Evolutionary conservation across 2,329 filamentous ascomycete genomes (phyloP).

Genomic region (Aspergillus brunneoviolaceus): DNA sequence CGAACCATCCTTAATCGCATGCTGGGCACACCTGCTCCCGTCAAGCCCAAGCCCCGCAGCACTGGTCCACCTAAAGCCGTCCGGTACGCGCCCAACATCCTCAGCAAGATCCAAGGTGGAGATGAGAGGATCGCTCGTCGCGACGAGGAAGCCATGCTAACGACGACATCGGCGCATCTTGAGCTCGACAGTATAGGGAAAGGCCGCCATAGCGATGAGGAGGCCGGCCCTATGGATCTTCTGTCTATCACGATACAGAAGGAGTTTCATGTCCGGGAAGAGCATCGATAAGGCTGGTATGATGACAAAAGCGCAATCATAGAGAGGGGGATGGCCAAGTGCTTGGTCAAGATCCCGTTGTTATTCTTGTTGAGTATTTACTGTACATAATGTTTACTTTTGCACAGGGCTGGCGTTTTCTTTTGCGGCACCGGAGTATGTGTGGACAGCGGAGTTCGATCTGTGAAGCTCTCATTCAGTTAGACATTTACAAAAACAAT

Average conservation of each 20-base stretch:
- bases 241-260: constrained; percentile 4
- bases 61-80: not conserved
- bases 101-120: constrained; percentile 2
- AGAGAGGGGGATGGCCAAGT: not conserved
- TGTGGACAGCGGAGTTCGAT: not conserved
- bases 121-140: not conserved
- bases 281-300: constrained; percentile 1
- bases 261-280: constrained; percentile 1
- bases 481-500: not conserved
- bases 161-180: not conserved
- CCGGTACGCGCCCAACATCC: constrained; percentile 1
- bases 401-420: not conserved
- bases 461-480: not conserved
- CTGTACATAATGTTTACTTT: not conserved
- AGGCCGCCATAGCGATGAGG: not conserved
- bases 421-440: not conserved
- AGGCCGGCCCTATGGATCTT: not conserved
- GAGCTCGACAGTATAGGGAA: not conserved
- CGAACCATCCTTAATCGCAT: constrained; percentile 6
- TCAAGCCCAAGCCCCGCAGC: not conserved
- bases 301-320: not conserved
- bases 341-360: not conserved
- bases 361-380: not conserved
- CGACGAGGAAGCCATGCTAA: not conserved
- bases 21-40: not conserved